Evolutionary conservation across 495 filamentous ascomycete species (phyloP), one percentile per base, ranked within the genome.

Genomic region (Aspergillus sclerotiicarbonarius): DNA sequence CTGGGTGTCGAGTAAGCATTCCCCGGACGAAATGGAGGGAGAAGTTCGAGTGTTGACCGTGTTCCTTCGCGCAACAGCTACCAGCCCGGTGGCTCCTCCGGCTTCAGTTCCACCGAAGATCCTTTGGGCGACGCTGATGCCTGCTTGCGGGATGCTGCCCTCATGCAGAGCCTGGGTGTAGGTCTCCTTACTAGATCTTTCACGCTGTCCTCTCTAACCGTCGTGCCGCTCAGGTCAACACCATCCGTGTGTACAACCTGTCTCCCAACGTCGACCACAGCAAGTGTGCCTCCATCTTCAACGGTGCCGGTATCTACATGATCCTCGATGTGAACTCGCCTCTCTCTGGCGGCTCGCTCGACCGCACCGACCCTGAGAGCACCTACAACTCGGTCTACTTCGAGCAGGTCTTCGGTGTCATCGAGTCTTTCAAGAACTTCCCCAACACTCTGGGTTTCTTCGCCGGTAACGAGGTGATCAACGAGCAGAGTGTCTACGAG

Each of bases 371-470:
- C 59, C 90, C 93, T 16, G 67, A 63, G 60, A 76, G 78, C 53
- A 88, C 84, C 56, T 98, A 97, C 80, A 85, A 85, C 65, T 74
- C 75, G 39, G 73, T 67, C 32, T 98, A 98, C 71, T 82, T 95
- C 58, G 82, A 85, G 63, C 87, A 91, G 65, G 90, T 90, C 58
- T 97, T 96, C 71, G 86, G 85, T 65, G 81, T 98, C 41, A 90
- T 97, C 29, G 93, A 98, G 77, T 89, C 88, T 31, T 98, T 98
- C 87, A 93, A 92, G 78, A 81, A 82, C 71, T 98, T 90, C 72
- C 90, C 91, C 59, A 98, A 98, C 74, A 85, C 87, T 3, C 77
- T 96, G n/a, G 88, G 82, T 50, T 96, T 96, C 82, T 95, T 97
- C 71, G 83, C 90, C 37, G 93, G 90, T 48, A 98, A 98, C 73